Conservation (phyloP, 192 early-diverging fungal genomes). For the Neocallimastix lanati region DNA sequence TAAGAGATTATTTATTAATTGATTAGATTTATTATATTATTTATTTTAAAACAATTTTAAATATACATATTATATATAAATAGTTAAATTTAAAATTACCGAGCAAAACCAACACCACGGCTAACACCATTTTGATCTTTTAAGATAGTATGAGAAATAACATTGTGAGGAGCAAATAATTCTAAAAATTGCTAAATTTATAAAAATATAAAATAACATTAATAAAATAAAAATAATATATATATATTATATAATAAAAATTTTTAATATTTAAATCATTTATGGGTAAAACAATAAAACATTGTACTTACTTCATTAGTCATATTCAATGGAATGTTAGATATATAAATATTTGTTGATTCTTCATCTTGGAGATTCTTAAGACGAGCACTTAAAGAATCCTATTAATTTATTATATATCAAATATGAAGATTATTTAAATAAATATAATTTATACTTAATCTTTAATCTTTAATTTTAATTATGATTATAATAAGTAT, state of each 20-base stretch:
- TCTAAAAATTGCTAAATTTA: slow-evolving; percentile 28
- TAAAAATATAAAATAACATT: slow-evolving; percentile 13
- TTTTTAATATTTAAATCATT: slow-evolving; percentile 11
- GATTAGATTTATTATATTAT: too few relatives aligned
- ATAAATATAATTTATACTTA: too few relatives aligned
- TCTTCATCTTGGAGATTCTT: slow-evolving; percentile 51
- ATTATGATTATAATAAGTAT: too few relatives aligned
- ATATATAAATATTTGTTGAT: slow-evolving; percentile 70
- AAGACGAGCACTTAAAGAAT: slow-evolving; percentile 51
- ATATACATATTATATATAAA: not conserved
- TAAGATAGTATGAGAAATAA: slow-evolving; percentile 57
- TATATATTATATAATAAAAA: not conserved
- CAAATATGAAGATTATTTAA: too few relatives aligned
- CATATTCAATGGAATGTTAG: slow-evolving; percentile 57
- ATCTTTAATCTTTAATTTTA: too few relatives aligned
- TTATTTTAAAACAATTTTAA: not conserved
- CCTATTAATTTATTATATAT: slow-evolving; percentile 2
- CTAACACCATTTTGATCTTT: slow-evolving; percentile 44
- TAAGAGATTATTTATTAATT: too few relatives aligned
- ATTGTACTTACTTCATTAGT: slow-evolving; percentile 38
- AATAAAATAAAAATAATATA: slow-evolving; percentile 6
- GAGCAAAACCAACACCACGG: slow-evolving; percentile 66
- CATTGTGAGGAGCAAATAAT: slow-evolving; percentile 43
- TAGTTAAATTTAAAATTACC: slow-evolving; percentile 7
- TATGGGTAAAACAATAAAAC: slow-evolving; percentile 32